Evolutionary conservation across 352 stramenopile species (phyloP).

Genomic region (Pythium scleroteichum): DNA sequence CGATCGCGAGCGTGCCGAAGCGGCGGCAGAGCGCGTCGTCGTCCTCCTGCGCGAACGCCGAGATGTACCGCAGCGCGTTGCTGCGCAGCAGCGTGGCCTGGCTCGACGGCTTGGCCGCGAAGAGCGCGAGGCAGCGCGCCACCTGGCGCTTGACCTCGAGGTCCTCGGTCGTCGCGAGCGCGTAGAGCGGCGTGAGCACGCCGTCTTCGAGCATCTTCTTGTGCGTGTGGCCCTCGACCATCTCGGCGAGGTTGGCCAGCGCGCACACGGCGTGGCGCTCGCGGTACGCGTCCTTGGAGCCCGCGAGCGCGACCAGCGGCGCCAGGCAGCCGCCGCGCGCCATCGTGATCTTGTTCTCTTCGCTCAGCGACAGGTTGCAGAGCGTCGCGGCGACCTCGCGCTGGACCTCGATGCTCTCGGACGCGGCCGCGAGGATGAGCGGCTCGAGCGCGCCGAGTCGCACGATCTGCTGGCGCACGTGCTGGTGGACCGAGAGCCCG

Average conservation of each 20-base stretch:
- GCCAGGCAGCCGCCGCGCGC: conserved; percentile 92
- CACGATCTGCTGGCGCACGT: conserved; percentile 90
- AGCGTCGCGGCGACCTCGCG: conserved; percentile 94
- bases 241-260: conserved; percentile 95
- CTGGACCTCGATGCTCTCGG: conserved; percentile 94
- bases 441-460: conserved; percentile 92
- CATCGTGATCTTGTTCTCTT: conserved; percentile 97
- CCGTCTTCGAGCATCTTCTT: conserved; percentile 94
- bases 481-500: conserved; percentile 90
- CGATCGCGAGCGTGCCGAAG: conserved; percentile 91
- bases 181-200: conserved; percentile 88
- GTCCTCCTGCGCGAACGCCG: conserved; percentile 77
- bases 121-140: conserved; percentile 91
- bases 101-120: conserved; percentile 91
- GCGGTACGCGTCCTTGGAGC: conserved; percentile 86
- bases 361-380: conserved; percentile 93
- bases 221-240: conserved; percentile 94
- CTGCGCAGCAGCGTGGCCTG: conserved; percentile 87
- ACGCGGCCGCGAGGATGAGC: conserved; percentile 90
- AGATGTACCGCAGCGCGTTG: conserved; percentile 88
- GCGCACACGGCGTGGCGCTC: conserved; percentile 93
- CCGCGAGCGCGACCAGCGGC: conserved; percentile 88
- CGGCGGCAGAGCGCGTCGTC: conserved; percentile 86
- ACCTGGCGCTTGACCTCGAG: conserved; percentile 92
- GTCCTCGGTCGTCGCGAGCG: conserved; percentile 67